Base-by-base conservation (phyloP, 345 rosid genomes). In the Populus pruinosa region DNA sequence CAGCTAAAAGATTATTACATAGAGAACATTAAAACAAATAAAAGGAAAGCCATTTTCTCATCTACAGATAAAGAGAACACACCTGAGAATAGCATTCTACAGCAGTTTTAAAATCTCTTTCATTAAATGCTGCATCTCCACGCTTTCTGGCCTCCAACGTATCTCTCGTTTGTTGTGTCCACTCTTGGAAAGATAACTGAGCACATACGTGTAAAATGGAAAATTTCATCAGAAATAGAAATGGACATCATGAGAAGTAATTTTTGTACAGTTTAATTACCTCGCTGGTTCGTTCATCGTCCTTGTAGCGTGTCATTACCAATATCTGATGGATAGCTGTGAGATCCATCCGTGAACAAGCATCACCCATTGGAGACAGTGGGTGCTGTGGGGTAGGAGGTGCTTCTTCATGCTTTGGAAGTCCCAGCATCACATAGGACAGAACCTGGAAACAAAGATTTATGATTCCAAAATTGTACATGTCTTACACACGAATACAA, bases 141-240 rank as follows among this genome's bases (percentile, higher is more conserved):
- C 88, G 88, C 81, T 92, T 91, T 86, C 97, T 90, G 8, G 93
- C 93, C 82, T 92, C 96, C 87, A 94, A 83, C 90, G 87, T 90
- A 80, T 93, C 98, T 84, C 92, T 89, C 77, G 93, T 95, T 75
- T 90, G 92, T 78, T 95, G 94, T 43, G 96, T 83, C 99, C 98
- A 94, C 85, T 95, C 98, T 87, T 95, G 98, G 78, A 95, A 95
- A 63, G 98, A 95, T 76, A 93, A 84, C 94, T 90, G 80, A 41
- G 80, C 31, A 82, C 66, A 41, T 69, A 55, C 72, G 68, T 36
- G 65, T 21, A 41, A 27, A 79, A n/a, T 81, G 13, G 63, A 53
- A 50, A 25, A 71, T 27, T 69, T 79, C 27, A 75, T 74, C 77
- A 78, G 25, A 49, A 62, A 10, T 7, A 38, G 16, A 68, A 70